Base-by-base conservation (phyloP, 2,329 filamentous ascomycete species). In the Trichoderma atrobrunneum region DNA sequence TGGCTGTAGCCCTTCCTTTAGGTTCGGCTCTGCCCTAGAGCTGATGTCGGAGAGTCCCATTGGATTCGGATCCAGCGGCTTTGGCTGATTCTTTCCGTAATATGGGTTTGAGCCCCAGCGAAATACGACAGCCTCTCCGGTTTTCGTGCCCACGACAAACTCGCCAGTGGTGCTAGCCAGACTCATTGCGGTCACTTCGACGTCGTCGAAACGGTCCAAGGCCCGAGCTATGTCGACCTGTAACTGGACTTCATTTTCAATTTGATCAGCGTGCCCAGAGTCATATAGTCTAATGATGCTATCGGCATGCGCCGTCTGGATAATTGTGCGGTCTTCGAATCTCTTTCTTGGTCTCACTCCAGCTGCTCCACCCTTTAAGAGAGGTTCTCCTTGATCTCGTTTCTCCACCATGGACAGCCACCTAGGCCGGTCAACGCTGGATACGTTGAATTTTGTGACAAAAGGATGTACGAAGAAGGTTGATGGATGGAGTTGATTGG, bases 271-370 rank as follows among this genome's bases (percentile, higher is more conserved):
- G 77, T 97, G 93, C 0, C 96, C 96, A 24, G 92, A 89, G 81
- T 99, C 96, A 94, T 95, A 99, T 7, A 98, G 85, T 36, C 95
- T 88, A n/a, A 99, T 86, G 0, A 93, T 97, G 68, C 95, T 94
- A 81, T 99, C 96, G 3, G 92, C 94, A 80, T 99, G 95, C 0
- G 94, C 92, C 5, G 93, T 93, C 73, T 95, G 92, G 7, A 97
- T 87, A 59, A 98, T 89, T 72, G 94, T 97, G 62, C 96, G 89
- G 73, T 91, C 88, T 78, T 97, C 94, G 76, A 93, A 95, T 74
- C 93, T 86, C 77, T 93, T 93, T 54, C 93, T 84, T 7, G 91
- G 89, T 74, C 90, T 89, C 6, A 87, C 85, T 2, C 88, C 91
- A 79, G 93, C 91, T 2, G 90, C 91, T 8, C 96, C 96, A 70